Base-by-base conservation (phyloP, 441 rosid species). In the Gossypium davidsonii region DNA sequence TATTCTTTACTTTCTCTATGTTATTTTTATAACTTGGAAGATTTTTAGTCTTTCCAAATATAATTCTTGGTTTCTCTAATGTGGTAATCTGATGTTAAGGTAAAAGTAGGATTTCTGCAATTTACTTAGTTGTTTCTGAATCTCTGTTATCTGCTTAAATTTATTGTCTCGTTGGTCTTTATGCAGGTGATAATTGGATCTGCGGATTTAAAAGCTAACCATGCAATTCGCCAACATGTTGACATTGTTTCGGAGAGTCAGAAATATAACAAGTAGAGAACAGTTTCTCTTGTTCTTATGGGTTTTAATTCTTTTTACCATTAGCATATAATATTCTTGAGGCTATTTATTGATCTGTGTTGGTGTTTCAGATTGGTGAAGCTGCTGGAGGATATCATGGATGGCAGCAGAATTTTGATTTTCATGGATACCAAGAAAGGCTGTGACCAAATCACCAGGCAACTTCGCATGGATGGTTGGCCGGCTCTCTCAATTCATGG, bases 401-500 rank as follows among this genome's bases (percentile, higher is more conserved):
- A 94, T 83, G 98, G 98, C 28, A 90, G 97, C 82, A 88, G 97
- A 37, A 90, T 94, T 76, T 84, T 94, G 70, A 91, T 94, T 68
- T 94, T 94, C 77, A 85, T 92, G 82, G 98, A 94, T 76, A 94
- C 98, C 4, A 92, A 94, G 88, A 94, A 94, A 77, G 97, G 97
- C 1, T 94, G 97, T 84, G 98, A 94, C 81, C 97, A 92, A 77
- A 81, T 94, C 68, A 94, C 98, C 69, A 88, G 98, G 56, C 97
- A 92, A 79, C 97, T 94, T 74, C 98, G 98, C 62, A 86, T 90
- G 96, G 98, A 94, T 83, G 98, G 98, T 26, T 94, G 98, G 98
- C 97, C 98, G 53, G 97, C 98, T 71, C 88, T 92, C 44, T 91
- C 97, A 42, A 94, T 94, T 83, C 98, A 94, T 75, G 97, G 98